phyloP scores from a whole-genome alignment of 2,329 filamentous ascomycete genomes.

The Exophiala spinifera region DNA sequence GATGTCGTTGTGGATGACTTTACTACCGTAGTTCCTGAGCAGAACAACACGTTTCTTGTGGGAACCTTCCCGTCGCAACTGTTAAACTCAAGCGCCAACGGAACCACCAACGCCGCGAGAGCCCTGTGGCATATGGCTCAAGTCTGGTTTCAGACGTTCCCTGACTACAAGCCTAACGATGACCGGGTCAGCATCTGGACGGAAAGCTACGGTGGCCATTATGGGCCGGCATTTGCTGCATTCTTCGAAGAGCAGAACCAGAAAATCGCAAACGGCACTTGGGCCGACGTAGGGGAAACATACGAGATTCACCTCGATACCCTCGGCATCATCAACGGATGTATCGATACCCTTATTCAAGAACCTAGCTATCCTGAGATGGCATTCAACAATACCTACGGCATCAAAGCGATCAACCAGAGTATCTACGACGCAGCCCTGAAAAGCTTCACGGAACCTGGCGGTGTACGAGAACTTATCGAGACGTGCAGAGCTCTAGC shows the following conservation, averaged over 20 bases:
- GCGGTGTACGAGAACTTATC: slow-evolving; percentile 49
- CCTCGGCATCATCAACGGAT: slow-evolving; percentile 49
- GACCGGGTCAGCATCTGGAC: slow-evolving; percentile 33
- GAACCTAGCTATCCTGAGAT: slow-evolving; percentile 45
- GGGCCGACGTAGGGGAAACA: slow-evolving; percentile 20
- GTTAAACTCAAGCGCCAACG: slow-evolving; percentile 32
- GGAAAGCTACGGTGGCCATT: slow-evolving; percentile 31
- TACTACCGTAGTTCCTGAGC: slow-evolving; percentile 34
- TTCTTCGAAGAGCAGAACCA: slow-evolving; percentile 33
- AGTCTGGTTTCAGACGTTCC: slow-evolving; percentile 57
- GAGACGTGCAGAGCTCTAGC: slow-evolving; percentile 44
- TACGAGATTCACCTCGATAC: slow-evolving; percentile 40
- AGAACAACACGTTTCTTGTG: slow-evolving; percentile 53
- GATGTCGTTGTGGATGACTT: slow-evolving; percentile 32
- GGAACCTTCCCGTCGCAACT: slow-evolving; percentile 52
- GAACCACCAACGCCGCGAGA: slow-evolving; percentile 46
- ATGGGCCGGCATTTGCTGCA: slow-evolving; percentile 29
- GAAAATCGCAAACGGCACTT: slow-evolving; percentile 27
- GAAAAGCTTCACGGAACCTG: slow-evolving; percentile 36
- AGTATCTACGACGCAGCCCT: slow-evolving; percentile 40
- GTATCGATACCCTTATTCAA: slow-evolving; percentile 46
- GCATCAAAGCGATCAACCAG: slow-evolving; percentile 45
- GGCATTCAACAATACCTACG: slow-evolving; percentile 52
- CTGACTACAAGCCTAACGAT: slow-evolving; percentile 53
- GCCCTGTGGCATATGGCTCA: slow-evolving; percentile 55